A percentile compares a stretch with the other conserved stretches of the same genome.
Evolutionary conservation across 2,329 filamentous ascomycete species (phyloP).

Genomic region (Pseudogymnoascus sp.): DNA sequence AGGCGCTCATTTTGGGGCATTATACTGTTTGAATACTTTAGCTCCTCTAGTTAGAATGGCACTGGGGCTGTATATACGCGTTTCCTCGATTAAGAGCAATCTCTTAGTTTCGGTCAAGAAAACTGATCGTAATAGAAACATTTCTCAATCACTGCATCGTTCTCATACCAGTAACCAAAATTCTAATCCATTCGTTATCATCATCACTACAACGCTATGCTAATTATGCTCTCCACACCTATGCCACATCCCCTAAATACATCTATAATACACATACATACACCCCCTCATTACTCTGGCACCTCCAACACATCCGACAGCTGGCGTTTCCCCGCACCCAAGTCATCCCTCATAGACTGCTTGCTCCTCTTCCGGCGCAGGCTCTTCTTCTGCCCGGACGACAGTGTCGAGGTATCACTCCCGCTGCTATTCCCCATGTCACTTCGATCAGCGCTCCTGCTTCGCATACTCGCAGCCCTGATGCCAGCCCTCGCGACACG

Average conservation of each 20-base stretch:
- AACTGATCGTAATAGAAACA: background rate
- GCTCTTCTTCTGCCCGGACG: background rate
- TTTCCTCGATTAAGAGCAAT: background rate
- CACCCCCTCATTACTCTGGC: background rate
- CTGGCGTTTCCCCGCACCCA: constrained; percentile 8
- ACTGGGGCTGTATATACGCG: background rate
- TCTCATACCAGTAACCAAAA: background rate
- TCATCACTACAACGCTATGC: constrained; percentile 7
- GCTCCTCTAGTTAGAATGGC: background rate
- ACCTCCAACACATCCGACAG: constrained; percentile 7
- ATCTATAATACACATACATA: constrained; percentile 1
- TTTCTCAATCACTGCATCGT: background rate
- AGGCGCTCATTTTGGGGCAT: background rate
- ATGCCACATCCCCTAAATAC: background rate
- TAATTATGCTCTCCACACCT: background rate
- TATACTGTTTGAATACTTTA: background rate
- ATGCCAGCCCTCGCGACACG: background rate
- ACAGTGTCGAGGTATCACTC: constrained; percentile 1
- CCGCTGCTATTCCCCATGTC: background rate
- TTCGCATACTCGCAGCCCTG: background rate
- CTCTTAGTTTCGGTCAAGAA: background rate
- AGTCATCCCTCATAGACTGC: background rate
- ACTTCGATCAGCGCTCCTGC: background rate
- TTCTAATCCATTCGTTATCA: constrained; percentile 5
- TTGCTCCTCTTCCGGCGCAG: constrained; percentile 9